phyloP scores from a whole-genome alignment of 2,329 filamentous ascomycete species.

The Apiospora malaysiana region DNA sequence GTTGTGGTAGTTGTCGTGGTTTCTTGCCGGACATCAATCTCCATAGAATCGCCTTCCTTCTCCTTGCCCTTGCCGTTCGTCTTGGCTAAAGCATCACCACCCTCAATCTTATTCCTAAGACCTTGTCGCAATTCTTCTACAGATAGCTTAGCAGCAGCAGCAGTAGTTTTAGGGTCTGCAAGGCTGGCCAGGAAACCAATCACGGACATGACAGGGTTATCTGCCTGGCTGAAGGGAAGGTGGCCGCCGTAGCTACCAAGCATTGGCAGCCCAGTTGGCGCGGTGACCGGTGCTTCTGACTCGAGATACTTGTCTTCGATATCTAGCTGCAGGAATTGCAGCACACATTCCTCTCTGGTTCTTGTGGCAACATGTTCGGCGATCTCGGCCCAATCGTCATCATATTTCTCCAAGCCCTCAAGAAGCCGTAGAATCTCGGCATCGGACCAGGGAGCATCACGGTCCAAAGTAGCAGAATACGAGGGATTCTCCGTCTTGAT shows the following conservation, averaged over 20 bases:
- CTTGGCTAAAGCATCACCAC: conserved; percentile 49
- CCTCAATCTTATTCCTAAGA: conserved; percentile 79
- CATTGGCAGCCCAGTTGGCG: conserved; percentile 65
- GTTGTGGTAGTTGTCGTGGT: conserved; percentile 57
- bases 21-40: conserved; percentile 63
- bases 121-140: conserved; percentile 84
- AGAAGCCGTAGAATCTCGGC: conserved; percentile 87
- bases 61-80: conserved; percentile 65
- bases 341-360: conserved; percentile 92
- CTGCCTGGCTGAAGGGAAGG: conserved; percentile 87
- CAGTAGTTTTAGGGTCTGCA: conserved; percentile 87
- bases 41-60: conserved; percentile 65
- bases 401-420: conserved; percentile 89
- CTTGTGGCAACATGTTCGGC: conserved; percentile 90
- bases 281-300: conserved; percentile 65
- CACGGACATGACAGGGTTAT: conserved; percentile 96
- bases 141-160: conserved; percentile 86
- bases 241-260: conserved; percentile 78
- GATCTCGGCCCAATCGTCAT: conserved; percentile 95
- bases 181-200: conserved; percentile 92
- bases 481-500: conserved; percentile 87
- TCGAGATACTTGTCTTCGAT: conserved; percentile 98
- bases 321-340: conserved; percentile 94
- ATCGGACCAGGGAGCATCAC: conserved; percentile 90
- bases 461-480: conserved; percentile 78